phyloP scores from a whole-genome alignment of 78 protist genomes.

The Dictyostelium purpureum region DNA sequence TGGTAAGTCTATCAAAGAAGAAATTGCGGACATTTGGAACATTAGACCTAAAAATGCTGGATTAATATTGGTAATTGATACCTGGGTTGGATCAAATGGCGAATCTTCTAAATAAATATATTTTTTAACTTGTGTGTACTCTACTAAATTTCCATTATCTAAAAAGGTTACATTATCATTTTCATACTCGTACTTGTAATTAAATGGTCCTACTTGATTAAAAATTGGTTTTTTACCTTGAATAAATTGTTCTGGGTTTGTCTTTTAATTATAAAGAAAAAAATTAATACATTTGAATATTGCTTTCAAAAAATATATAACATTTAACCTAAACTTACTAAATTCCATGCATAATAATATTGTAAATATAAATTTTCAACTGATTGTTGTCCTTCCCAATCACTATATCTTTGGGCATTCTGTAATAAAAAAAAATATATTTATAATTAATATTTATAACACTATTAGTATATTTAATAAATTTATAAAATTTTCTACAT shows the following conservation, averaged over 20 bases:
- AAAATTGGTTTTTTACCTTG: slow-evolving; percentile 14
- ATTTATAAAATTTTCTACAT: slow-evolving; percentile 13
- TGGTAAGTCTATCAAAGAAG: background rate
- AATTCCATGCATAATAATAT: slow-evolving; percentile 57
- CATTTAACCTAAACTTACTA: background rate
- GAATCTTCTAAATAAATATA: background rate
- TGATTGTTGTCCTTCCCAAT: slow-evolving; percentile 47
- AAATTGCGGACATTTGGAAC: background rate
- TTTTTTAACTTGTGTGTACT: slow-evolving; percentile 7
- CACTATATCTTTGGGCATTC: slow-evolving; percentile 12
- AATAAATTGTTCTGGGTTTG: slow-evolving; percentile 30
- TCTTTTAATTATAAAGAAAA: slow-evolving; percentile 14
- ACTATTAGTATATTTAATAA: no score
- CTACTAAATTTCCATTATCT: slow-evolving; percentile 40
- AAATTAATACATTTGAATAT: background rate
- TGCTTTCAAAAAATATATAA: background rate
- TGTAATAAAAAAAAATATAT: background rate
- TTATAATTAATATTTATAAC: background rate
- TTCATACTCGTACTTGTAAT: slow-evolving; percentile 31
- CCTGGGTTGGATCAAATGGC: background rate
- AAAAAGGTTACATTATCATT: slow-evolving; percentile 16
- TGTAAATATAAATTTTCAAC: slow-evolving; percentile 23
- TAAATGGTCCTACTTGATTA: slow-evolving; percentile 46
- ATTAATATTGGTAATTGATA: slow-evolving; percentile 42
- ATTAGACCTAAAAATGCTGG: slow-evolving; percentile 36